Percentiles rank a stretch among this genome's conserved stretches.
phyloP scores from a whole-genome alignment of 495 filamentous ascomycete species.

The Gamarada debralockiae region DNA sequence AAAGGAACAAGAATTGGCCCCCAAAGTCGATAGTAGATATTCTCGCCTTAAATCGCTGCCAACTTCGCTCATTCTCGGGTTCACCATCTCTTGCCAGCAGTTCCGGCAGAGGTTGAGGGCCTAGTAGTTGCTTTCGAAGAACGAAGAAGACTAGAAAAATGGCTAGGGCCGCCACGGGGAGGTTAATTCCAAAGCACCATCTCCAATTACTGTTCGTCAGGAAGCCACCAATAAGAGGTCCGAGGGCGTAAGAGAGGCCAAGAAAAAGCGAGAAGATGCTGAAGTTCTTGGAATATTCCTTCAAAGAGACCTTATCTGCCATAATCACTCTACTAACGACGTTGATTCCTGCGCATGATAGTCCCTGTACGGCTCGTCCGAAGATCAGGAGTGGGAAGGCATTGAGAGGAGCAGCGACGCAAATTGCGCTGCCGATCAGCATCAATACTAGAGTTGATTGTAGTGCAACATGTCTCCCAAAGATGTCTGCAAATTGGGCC shows the following conservation, averaged over 20 bases:
- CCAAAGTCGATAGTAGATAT: too few species aligned
- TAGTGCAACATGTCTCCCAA: constrained; percentile 46
- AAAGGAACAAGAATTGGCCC: too few species aligned
- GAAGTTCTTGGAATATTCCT: constrained; percentile 52
- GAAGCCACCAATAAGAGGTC: constrained; percentile 47
- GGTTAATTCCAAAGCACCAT: constrained; percentile 50
- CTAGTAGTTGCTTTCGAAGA: constrained; percentile 34
- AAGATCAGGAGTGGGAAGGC: constrained; percentile 51
- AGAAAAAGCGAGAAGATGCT: constrained; percentile 48
- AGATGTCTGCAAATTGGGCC: constrained; percentile 55
- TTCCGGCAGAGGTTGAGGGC: constrained; percentile 33
- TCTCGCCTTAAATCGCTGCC: too few species aligned
- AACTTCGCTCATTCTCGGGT: too few species aligned
- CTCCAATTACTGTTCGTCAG: constrained; percentile 5
- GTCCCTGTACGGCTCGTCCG: constrained; percentile 54
- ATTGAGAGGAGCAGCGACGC: constrained; percentile 44
- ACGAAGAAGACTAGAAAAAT: constrained; percentile 37
- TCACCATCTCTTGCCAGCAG: too few species aligned
- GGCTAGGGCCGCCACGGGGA: constrained; percentile 38
- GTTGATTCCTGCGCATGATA: constrained; percentile 48
- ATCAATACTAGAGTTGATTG: constrained; percentile 44
- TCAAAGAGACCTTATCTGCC: constrained; percentile 49
- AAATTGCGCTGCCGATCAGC: constrained; percentile 46
- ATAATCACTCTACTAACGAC: constrained; percentile 51
- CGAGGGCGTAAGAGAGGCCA: constrained; percentile 47